phyloP scores from a whole-genome alignment of 2,329 filamentous ascomycete genomes.

The Cladorrhinum sp. region DNA sequence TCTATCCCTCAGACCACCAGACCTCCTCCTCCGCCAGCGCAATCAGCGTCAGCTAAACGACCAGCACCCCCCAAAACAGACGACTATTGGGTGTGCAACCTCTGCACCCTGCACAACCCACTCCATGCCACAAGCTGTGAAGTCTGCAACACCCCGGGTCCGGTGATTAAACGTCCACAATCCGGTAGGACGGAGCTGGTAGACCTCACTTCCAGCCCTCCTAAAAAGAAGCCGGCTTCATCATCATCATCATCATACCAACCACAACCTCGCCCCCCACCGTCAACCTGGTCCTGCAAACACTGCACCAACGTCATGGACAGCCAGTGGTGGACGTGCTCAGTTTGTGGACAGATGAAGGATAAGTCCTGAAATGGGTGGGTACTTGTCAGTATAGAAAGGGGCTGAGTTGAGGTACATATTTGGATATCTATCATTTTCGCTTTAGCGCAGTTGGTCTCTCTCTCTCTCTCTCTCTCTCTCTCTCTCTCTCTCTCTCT shows the following conservation, averaged over 20 bases:
- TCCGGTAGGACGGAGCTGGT: constrained; percentile 10
- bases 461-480: too few relatives aligned
- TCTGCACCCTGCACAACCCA: constrained; percentile 58
- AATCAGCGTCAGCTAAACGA: too few relatives aligned
- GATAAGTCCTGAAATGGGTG: constrained; percentile 43
- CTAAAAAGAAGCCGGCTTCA: constrained; percentile 3
- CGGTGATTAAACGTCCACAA: constrained; percentile 17
- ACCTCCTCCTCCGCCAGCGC: constrained; percentile 2
- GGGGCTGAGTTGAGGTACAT: too few relatives aligned
- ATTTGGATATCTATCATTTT: too few relatives aligned
- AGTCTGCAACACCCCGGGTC: constrained; percentile 50
- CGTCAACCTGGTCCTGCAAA: constrained; percentile 49
- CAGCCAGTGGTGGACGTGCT: constrained; percentile 56
- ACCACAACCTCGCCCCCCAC: background rate
- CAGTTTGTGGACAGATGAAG: constrained; percentile 53
- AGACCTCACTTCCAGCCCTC: constrained; percentile 11
- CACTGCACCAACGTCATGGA: constrained; percentile 52
- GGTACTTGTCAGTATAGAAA: background rate
- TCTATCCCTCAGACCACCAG: constrained; percentile 10
- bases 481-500: too few relatives aligned
- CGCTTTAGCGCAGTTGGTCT: too few relatives aligned
- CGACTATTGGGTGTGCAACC: constrained; percentile 48
- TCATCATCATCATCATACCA: background rate
- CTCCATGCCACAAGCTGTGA: constrained; percentile 51
- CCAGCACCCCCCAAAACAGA: background rate